Percentiles rank a stretch among this genome's conserved stretches.
Conservation (phyloP, 257 asterid genomes). For the Scutellaria galericulata region DNA sequence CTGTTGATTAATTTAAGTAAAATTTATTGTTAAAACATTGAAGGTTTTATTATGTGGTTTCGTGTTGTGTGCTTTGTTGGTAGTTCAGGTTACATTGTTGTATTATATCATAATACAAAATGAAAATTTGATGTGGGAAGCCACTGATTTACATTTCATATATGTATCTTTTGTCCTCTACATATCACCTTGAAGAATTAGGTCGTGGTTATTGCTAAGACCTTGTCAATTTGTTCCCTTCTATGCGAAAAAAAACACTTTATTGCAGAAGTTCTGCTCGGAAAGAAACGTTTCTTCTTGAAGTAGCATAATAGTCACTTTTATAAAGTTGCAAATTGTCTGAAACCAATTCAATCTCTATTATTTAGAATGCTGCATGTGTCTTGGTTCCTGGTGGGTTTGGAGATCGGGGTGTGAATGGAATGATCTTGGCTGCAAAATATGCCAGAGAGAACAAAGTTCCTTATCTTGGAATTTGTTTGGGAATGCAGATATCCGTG, state of each 20-base stretch:
- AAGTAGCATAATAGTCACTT: neutral
- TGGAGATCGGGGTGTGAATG: conserved; percentile 96
- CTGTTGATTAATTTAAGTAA: neutral
- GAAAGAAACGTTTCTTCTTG: neutral
- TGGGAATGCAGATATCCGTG: conserved; percentile 98
- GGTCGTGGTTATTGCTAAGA: neutral
- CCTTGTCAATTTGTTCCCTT: neutral
- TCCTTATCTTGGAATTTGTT: conserved; percentile 96
- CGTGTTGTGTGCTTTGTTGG: neutral
- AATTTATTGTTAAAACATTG: neutral
- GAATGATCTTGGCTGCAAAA: conserved; percentile 97
- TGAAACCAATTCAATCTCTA: conserved; percentile 20
- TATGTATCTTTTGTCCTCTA: neutral
- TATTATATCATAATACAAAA: neutral
- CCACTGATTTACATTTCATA: neutral
- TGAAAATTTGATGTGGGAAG: neutral
- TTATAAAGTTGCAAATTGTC: conserved; percentile 18
- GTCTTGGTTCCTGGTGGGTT: conserved; percentile 99
- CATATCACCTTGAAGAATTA: neutral
- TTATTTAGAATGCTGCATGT: conserved; percentile 78
- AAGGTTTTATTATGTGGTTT: conserved; percentile 13
- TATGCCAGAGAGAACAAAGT: conserved; percentile 86
- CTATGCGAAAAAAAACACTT: neutral
- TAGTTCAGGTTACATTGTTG: neutral
- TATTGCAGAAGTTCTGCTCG: neutral